Conservation (phyloP, 2,329 filamentous ascomycete species). For the Fusarium agapanthi region DNA sequence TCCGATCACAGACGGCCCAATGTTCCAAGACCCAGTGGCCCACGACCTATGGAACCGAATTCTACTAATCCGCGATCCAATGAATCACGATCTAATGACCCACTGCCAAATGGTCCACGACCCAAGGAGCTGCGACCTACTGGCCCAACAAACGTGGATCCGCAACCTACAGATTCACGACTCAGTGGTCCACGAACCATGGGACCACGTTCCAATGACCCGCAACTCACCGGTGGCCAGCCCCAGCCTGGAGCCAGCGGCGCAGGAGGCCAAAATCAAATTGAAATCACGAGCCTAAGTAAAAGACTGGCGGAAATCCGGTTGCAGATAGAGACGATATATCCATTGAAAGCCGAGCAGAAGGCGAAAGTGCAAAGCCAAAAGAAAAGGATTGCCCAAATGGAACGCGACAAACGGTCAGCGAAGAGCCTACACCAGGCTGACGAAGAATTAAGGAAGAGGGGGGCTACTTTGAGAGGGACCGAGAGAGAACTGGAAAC, state of each 20-base stretch:
- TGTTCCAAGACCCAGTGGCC: neutral
- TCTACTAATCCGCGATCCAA: neutral
- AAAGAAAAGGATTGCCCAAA: fast-evolving
- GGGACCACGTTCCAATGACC: neutral
- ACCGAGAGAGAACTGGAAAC: neutral
- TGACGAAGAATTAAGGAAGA: neutral
- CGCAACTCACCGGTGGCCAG: neutral
- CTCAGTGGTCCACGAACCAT: neutral
- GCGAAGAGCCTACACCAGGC: too few species aligned
- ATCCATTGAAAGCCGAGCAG: neutral
- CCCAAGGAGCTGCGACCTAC: neutral
- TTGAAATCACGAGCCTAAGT: neutral
- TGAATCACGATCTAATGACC: neutral
- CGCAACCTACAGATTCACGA: neutral
- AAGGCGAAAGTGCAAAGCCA: neutral
- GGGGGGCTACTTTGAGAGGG: neutral
- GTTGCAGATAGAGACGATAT: neutral
- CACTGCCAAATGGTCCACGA: neutral
- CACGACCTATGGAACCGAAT: neutral
- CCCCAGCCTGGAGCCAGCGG: neutral
- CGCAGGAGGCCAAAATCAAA: fast-evolving
- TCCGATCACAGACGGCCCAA: neutral
- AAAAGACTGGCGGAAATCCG: fast-evolving
- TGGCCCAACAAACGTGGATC: neutral
- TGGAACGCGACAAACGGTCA: neutral